Evolutionary conservation across 176 grass and related monocot species (phyloP).

Genomic region (Oryza punctata): DNA sequence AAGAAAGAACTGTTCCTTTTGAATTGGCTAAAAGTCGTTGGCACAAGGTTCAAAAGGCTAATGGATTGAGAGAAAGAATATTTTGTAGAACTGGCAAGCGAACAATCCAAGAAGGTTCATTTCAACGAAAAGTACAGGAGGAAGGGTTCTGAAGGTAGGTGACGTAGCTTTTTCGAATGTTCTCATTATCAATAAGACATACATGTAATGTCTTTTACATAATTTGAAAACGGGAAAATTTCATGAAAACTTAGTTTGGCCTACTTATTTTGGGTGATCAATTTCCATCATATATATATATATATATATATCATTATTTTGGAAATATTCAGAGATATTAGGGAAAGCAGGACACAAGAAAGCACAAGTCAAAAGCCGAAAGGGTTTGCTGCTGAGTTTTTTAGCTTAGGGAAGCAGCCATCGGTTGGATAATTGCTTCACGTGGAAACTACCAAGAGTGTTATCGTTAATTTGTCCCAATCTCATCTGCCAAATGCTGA

Average conservation of each 20-base stretch:
- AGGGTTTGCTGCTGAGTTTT: conserved; percentile 16
- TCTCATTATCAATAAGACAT: background rate
- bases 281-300: background rate
- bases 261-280: background rate
- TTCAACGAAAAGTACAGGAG: background rate
- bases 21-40: background rate
- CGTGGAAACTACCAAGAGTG: background rate
- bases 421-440: conserved; percentile 26
- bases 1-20: background rate
- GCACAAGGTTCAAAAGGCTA: background rate
- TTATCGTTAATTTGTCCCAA: conserved; percentile 29
- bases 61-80: background rate
- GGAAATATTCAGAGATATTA: background rate
- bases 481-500: conserved; percentile 31
- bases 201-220: background rate
- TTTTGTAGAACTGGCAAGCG: background rate
- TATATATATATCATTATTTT: background rate
- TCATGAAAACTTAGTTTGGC: background rate
- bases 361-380: background rate
- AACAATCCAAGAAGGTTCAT: background rate
- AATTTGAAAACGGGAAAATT: background rate
- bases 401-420: conserved; percentile 15
- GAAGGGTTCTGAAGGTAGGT: background rate
- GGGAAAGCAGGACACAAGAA: background rate
- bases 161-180: background rate